Percentiles rank a stretch among this genome's conserved stretches.
These are phyloP conservation scores for Podospora fimiseda DNA, from an alignment of 495 filamentous ascomycete species.

Conservation along the genomic window DNA sequence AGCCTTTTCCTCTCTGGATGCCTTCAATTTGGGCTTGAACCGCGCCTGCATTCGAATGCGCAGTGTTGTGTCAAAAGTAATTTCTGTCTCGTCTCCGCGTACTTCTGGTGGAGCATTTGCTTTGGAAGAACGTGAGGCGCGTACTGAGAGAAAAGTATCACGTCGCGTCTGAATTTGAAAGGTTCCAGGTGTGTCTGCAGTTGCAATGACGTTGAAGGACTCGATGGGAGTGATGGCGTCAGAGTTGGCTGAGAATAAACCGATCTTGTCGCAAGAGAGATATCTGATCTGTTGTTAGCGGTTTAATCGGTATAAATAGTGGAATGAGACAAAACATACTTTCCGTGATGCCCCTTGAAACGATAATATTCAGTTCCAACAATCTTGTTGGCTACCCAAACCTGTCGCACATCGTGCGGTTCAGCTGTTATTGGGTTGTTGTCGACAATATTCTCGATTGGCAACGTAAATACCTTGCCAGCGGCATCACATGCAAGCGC, in stretches of 20 bases:
- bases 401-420: constrained; percentile 89
- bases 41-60: constrained; percentile 89
- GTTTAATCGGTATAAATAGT: background rate
- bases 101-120: constrained; percentile 52
- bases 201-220: constrained; percentile 64
- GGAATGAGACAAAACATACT: constrained; percentile 41
- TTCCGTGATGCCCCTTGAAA: constrained; percentile 84
- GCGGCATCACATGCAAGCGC: constrained; percentile 77
- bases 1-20: constrained; percentile 70
- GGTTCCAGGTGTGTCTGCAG: constrained; percentile 54
- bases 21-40: constrained; percentile 55
- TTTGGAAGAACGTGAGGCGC: constrained; percentile 36
- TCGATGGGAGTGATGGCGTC: constrained; percentile 80
- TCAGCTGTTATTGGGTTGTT: constrained; percentile 72
- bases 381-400: constrained; percentile 84
- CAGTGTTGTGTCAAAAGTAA: constrained; percentile 69
- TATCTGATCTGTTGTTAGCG: constrained; percentile 38
- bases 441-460: constrained; percentile 77
- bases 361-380: constrained; percentile 73
- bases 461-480: constrained; percentile 74
- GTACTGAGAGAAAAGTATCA: constrained; percentile 54
- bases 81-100: constrained; percentile 67
- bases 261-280: constrained; percentile 76
- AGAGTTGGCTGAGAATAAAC: constrained; percentile 65
- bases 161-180: constrained; percentile 64